Evolutionary conservation across 1,284 basidiomycete genomes (phyloP), one percentile per base, ranked within the genome.

Genomic region (Cystobasidium pallidum): DNA sequence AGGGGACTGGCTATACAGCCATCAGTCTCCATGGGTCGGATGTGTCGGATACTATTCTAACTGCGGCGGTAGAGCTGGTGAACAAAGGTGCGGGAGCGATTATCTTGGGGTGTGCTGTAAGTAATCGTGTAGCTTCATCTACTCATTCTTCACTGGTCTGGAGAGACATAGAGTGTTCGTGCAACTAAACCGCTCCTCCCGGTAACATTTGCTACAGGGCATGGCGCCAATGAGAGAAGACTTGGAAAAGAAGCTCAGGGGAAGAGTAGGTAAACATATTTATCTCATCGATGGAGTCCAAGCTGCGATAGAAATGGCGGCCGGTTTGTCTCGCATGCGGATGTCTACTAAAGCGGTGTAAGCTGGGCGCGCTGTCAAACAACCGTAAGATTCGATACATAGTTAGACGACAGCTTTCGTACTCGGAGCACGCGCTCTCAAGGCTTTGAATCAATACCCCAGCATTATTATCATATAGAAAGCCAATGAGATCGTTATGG

Each of bases 211-310:
- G 3, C 6, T 62, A 28, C 43, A 64, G 62, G 62, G 62, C 3
- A 64, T 64, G 62, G 62, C 62, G 8, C 62, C 62, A 6, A 47
- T 32, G 43, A 49, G 34, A 32, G 26, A 64, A 51, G 62, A 64
- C 24, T 28, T 64, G 26, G 62, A 47, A 15, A 47, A 17, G 17
- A 34, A 21, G 21, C 10, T 64, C 7, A n/a, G 32, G 8, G 43
- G 1, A 36, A 24, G 45, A 34, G 39, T 41, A 6, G 30, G 32
- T 19, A 64, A 64, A 45, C 62, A 51, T 15, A 36, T 64, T 19
- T 36, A 36, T 19, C 11, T 64, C 6, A 43, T 64, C 24, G 62
- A 64, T 43, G 62, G 62, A 19, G 62, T 64, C 13, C 45, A 64
- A 36, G 47, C 45, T 32, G 62, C 62, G n/a, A 51, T 64, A n/a